Conservation (phyloP, 2,329 filamentous ascomycete species). For the Eutypella sp. region DNA sequence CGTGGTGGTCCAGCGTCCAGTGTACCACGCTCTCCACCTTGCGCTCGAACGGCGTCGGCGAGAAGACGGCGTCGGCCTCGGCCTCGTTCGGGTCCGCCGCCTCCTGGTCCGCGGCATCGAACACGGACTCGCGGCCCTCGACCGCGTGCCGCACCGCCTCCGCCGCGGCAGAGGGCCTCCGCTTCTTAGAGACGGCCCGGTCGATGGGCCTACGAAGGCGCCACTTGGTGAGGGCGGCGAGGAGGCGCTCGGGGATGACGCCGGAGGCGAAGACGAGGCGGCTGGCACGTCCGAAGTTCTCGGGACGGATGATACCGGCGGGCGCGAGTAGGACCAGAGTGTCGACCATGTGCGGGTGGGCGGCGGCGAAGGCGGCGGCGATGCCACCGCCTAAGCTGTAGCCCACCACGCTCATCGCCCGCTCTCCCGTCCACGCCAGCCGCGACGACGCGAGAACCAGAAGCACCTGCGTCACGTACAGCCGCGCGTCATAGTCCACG, state of each 20-base stretch:
- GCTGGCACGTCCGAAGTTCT: constrained; percentile 45
- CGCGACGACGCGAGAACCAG: constrained; percentile 66
- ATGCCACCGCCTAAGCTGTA: constrained; percentile 83
- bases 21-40: constrained; percentile 47
- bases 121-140: constrained; percentile 24
- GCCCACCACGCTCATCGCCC: constrained; percentile 63
- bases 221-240: constrained; percentile 42
- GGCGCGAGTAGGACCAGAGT: constrained; percentile 75
- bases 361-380: constrained; percentile 65
- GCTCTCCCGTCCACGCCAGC: constrained; percentile 58
- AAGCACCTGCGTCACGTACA: constrained; percentile 70
- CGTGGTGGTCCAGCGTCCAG: constrained; percentile 54
- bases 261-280: constrained; percentile 51
- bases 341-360: constrained; percentile 65
- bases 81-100: constrained; percentile 26
- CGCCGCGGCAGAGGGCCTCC: constrained; percentile 9
- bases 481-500: constrained; percentile 65
- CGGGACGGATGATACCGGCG: constrained; percentile 62
- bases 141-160: constrained; percentile 5
- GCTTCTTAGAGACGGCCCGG: constrained; percentile 24
- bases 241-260: constrained; percentile 47
- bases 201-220: constrained; percentile 49
- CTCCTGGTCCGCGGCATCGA: constrained; percentile 40
- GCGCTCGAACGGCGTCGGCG: constrained; percentile 36
- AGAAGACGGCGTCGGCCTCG: constrained; percentile 10